Evolutionary conservation across 352 stramenopile genomes (phyloP), one percentile per base, ranked within the genome.

Genomic region (Pythium phragmiticola): DNA sequence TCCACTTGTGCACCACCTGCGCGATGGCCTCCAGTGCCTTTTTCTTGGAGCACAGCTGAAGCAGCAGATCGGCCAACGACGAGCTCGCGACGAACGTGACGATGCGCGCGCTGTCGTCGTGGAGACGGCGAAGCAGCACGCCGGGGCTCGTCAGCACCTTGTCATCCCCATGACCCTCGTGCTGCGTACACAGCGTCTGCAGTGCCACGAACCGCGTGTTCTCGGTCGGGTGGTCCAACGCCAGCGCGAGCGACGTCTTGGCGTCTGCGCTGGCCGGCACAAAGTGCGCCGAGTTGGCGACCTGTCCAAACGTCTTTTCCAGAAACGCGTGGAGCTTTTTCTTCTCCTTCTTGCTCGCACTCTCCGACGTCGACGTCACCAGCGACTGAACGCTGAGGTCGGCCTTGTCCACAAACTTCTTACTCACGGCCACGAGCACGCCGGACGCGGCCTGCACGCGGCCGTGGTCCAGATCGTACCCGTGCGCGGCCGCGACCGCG

Each of bases 251-350:
- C 7, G 85, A 93, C 30, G 83, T 94, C 58, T 77, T 86, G n/a
- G 80, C 80, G 50, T 89, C 75, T 6, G 70, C 74, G 33, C 66
- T 73, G 2, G 76, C 82, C 13, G 82, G 81, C 53, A 94, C 61
- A 66, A 92, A 94, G 59, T 90, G 82, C 9, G 85, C 80, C 52
- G 85, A 92, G 63, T 91, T 90, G 4, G 85, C 73, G 8, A 94
- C 72, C 41, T 82, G 80, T 19, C 78, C 68, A 61, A 94, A 92
- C 28, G 85, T 91, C 28, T 74, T 70, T 19, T 75, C 73, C 13
- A 94, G 37, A 59, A 94, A 94, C 57, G 68, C 64, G 60, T 75
- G 75, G n/a, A 89, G 55, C 26, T 73, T 72, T 68, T 88, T 84
- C 46, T 76, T 70, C 39, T 73, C 65, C 46, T 87, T 80, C 30